phyloP scores from a whole-genome alignment of 352 stramenopile genomes.

The Phytopythium vexans region DNA sequence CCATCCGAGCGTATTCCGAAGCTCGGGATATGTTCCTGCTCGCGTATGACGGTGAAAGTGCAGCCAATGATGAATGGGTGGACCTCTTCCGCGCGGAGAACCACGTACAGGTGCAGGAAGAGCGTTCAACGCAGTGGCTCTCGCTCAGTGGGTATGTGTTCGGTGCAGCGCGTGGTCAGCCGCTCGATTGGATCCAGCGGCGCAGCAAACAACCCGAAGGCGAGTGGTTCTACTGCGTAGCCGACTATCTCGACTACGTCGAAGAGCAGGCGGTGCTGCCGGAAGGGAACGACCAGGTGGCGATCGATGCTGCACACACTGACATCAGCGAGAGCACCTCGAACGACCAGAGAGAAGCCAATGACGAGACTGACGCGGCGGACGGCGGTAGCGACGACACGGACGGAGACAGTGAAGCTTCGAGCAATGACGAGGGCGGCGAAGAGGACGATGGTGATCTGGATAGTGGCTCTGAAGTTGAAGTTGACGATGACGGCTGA shows the following conservation, averaged over 20 bases:
- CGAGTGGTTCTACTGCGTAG: constrained; percentile 47
- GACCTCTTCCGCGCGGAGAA: constrained; percentile 59
- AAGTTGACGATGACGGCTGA: constrained; percentile 8
- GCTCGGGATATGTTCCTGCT: constrained; percentile 54
- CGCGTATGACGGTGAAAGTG: constrained; percentile 32
- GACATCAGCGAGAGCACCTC: neutral
- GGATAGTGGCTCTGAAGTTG: neutral
- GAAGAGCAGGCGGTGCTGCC: constrained; percentile 17
- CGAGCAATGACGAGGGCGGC: constrained; percentile 18
- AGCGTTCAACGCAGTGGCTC: constrained; percentile 50
- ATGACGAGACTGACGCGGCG: constrained; percentile 10
- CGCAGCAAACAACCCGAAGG: constrained; percentile 6
- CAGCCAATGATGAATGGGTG: constrained; percentile 36
- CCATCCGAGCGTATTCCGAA: constrained; percentile 51
- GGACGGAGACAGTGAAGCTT: constrained; percentile 12
- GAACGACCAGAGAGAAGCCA: constrained; percentile 7
- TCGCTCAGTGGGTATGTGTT: constrained; percentile 75
- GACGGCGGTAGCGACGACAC: constrained; percentile 9
- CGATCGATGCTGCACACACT: constrained; percentile 2
- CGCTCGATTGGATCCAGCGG: constrained; percentile 24
- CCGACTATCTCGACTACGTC: constrained; percentile 66
- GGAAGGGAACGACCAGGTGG: constrained; percentile 8
- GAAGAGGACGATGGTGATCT: constrained; percentile 15
- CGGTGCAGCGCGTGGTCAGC: constrained; percentile 35
- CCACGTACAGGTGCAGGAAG: constrained; percentile 61